Conservation (phyloP, 148 eudicot species). For the Chenopodium berlandieri region DNA sequence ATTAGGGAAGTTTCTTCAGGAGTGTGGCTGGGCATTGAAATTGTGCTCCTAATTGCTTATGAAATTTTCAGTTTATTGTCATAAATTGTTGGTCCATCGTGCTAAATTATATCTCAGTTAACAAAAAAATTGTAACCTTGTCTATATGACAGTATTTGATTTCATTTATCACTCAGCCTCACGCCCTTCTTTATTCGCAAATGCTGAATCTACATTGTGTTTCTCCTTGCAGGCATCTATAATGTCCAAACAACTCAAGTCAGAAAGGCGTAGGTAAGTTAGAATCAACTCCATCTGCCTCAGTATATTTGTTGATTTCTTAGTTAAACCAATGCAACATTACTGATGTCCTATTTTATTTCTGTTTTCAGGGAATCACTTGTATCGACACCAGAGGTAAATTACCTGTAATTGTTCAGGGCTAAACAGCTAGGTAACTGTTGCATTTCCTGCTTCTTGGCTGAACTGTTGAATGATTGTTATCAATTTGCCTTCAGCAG, state of each 20-base stretch:
- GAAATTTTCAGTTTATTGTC: neutral
- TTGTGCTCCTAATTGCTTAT: neutral
- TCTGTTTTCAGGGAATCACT: constrained; percentile 37
- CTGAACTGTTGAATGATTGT: neutral
- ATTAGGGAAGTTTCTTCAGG: too few species aligned
- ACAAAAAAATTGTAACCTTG: neutral
- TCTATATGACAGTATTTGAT: too few species aligned
- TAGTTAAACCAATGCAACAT: neutral
- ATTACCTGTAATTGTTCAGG: neutral
- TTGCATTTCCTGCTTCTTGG: neutral
- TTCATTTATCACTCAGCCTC: neutral
- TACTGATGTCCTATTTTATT: neutral
- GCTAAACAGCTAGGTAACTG: neutral
- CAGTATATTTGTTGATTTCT: neutral
- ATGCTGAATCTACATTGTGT: neutral
- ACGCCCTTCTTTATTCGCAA: neutral
- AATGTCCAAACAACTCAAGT: constrained; percentile 75
- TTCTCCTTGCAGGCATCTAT: constrained; percentile 64
- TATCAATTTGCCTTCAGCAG: neutral
- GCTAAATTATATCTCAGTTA: neutral
- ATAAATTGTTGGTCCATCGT: neutral
- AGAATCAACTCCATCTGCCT: neutral
- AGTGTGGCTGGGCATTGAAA: neutral
- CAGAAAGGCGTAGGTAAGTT: constrained; percentile 68
- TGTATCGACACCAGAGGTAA: constrained; percentile 45